These are phyloP conservation scores for Cucurbita argyrosperma DNA, from an alignment of 306 rosid species.

Conservation along the genomic window DNA sequence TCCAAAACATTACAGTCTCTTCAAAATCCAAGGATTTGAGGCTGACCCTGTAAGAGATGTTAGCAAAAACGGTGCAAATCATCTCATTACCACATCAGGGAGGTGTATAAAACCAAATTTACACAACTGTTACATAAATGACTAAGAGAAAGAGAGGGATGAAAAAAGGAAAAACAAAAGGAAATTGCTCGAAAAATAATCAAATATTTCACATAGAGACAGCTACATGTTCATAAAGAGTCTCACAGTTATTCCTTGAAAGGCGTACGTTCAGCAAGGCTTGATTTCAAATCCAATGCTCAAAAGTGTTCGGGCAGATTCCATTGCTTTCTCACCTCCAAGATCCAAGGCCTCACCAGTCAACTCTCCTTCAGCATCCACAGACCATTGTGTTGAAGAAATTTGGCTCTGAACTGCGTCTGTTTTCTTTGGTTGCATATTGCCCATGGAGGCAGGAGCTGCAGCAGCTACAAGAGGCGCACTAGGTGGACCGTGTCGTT, in stretches of 20 bases:
- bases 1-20: not conserved
- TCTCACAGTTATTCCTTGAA: constrained; percentile 2
- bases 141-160: constrained; percentile 14
- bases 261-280: constrained; percentile 50
- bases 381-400: constrained; percentile 60
- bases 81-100: constrained; percentile 14
- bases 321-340: constrained; percentile 95
- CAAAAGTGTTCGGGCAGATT: constrained; percentile 86
- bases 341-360: constrained; percentile 87
- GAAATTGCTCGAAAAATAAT: constrained; percentile 10
- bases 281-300: constrained; percentile 99
- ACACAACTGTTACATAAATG: constrained; percentile 36
- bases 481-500: constrained; percentile 75
- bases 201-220: constrained; percentile 12
- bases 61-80: not conserved
- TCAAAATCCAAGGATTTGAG: not conserved
- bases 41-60: not conserved
- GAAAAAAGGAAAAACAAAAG: constrained; percentile 1
- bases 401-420: constrained; percentile 23
- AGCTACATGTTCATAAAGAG: not conserved
- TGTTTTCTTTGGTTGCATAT: constrained; percentile 25
- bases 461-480: constrained; percentile 77
- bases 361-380: constrained; percentile 78
- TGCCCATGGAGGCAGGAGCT: constrained; percentile 62
- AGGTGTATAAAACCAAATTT: constrained; percentile 28